A percentile compares a stretch with the other conserved stretches of the same genome.
These are phyloP conservation scores for Lepidopterella palustris DNA, from an alignment of 495 filamentous ascomycete species.

Conservation along the genomic window DNA sequence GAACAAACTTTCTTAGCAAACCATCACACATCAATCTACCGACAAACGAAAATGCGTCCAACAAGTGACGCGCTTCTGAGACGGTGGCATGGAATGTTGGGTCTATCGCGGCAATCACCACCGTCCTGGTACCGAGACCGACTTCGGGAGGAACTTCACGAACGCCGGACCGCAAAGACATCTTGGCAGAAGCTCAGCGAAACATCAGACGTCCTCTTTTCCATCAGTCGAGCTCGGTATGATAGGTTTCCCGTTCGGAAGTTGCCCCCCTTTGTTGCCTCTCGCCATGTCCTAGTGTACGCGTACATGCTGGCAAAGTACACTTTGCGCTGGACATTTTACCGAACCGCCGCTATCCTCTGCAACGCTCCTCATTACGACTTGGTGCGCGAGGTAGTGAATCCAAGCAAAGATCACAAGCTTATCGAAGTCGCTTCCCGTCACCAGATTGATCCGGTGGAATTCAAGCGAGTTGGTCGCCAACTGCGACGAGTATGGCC, in stretches of 20 bases:
- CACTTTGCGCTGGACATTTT: slow-evolving; percentile 47
- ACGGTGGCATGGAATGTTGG: slow-evolving; percentile 40
- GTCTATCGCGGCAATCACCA: slow-evolving; percentile 38
- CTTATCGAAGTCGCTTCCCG: slow-evolving; percentile 43
- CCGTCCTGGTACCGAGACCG: slow-evolving; percentile 44
- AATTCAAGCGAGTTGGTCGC: slow-evolving; percentile 37
- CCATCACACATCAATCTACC: slow-evolving; percentile 1
- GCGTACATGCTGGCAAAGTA: slow-evolving; percentile 48
- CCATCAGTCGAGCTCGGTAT: slow-evolving; percentile 41
- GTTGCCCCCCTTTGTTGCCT: slow-evolving; percentile 33
- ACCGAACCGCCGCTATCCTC: slow-evolving; percentile 39
- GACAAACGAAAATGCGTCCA: slow-evolving; percentile 9
- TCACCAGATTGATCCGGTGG: slow-evolving; percentile 39
- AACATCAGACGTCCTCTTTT: slow-evolving; percentile 49
- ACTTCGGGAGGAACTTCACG: slow-evolving; percentile 42
- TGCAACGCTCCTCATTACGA: slow-evolving; percentile 34
- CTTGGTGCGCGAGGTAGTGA: slow-evolving; percentile 45
- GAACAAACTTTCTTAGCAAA: slow-evolving; percentile 4
- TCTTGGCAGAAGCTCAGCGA: slow-evolving; percentile 43
- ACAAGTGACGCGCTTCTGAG: background rate
- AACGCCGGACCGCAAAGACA: slow-evolving; percentile 37
- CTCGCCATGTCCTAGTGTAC: slow-evolving; percentile 35
- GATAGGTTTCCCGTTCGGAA: slow-evolving; percentile 38
- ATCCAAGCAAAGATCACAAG: slow-evolving; percentile 45
- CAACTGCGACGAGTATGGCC: slow-evolving; percentile 41